Base-by-base conservation (phyloP, 176 grass and related monocot genomes). In the Triticum turgidum region DNA sequence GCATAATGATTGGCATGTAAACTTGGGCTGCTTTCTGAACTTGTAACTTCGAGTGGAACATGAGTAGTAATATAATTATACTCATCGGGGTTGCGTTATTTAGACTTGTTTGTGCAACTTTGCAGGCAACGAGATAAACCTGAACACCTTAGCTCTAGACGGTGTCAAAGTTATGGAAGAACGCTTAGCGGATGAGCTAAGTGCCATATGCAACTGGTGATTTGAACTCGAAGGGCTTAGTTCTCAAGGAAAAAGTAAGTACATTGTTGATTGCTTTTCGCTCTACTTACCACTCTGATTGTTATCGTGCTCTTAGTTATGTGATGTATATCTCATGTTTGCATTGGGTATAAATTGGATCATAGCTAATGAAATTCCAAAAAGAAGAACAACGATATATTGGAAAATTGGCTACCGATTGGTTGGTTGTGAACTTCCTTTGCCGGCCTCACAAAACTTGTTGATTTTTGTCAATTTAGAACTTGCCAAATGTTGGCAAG, bases 231-330 rank as follows among this genome's bases (percentile, higher is more conserved):
- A 29, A 22, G 42, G 38, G 56, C 89, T 98, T 82, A 85, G 93
- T 79, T 98, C 93, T 44, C 82, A 89, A 89, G 95, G 95, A 78
- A 94, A 98, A 95, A 92, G 51, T 90, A 98, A 83, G 96, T 94
- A 66, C 8, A 27, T 37, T 89, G 32, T 65, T 68, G 8, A 62
- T n/a, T 65, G 21, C 3, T 14, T 82, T 76, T 13, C 35, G 34
- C 32, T 30, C 8, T 45, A n/a, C 11, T 73, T 79, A 35, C 42
- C 12, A 61, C 32, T 73, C 62, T 33, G 39, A 64, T 18, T 54
- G 15, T 18, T 54, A 5, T 18, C 15, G 5, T 54, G 15, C 51
- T 54, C 15, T 54, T 54, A 54, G 51, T 54, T 54, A 54, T 54
- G 1, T 54, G 15, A 54, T 18, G 5, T 54, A 54, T 54, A 54